phyloP scores from a whole-genome alignment of 2,329 filamentous ascomycete genomes.

The Intubia oerlemansii region DNA sequence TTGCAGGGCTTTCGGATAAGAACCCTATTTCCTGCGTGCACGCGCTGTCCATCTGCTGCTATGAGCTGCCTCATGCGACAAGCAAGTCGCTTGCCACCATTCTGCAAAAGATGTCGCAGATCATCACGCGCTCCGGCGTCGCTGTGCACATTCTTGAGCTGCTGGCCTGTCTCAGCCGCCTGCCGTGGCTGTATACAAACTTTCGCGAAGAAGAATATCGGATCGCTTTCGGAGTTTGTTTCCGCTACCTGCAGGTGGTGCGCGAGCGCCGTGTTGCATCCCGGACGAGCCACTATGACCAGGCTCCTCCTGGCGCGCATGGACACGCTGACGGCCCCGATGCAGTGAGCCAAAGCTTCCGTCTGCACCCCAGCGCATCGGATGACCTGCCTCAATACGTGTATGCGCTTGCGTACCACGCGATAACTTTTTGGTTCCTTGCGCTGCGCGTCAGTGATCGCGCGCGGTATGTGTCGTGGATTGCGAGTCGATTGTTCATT shows the following conservation, averaged over 20 bases:
- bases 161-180: slow-evolving; percentile 65
- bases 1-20: slow-evolving; percentile 68
- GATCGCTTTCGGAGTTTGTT: slow-evolving; percentile 86
- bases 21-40: slow-evolving; percentile 89
- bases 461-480: slow-evolving; percentile 70
- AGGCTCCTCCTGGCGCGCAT: not conserved
- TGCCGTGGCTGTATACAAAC: slow-evolving; percentile 71
- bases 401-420: slow-evolving; percentile 80
- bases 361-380: slow-evolving; percentile 14
- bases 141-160: slow-evolving; percentile 94
- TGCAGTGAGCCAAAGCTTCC: slow-evolving; percentile 10
- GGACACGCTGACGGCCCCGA: slow-evolving; percentile 9
- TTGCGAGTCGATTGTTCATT: slow-evolving; percentile 66
- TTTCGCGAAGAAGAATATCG: slow-evolving; percentile 83
- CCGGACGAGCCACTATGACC: slow-evolving; percentile 16
- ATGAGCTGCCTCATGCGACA: slow-evolving; percentile 74
- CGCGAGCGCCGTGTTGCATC: slow-evolving; percentile 38
- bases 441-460: slow-evolving; percentile 70
- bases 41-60: slow-evolving; percentile 81
- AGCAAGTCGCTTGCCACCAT: slow-evolving; percentile 72
- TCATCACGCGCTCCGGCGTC: slow-evolving; percentile 81
- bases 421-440: slow-evolving; percentile 94
- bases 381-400: slow-evolving; percentile 73
- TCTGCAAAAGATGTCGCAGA: slow-evolving; percentile 81
- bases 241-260: slow-evolving; percentile 79